A percentile compares a stretch with the other conserved stretches of the same genome.
These are phyloP conservation scores for Microthyrium microscopicum DNA, from an alignment of 2,329 filamentous ascomycete genomes.

Conservation along the genomic window DNA sequence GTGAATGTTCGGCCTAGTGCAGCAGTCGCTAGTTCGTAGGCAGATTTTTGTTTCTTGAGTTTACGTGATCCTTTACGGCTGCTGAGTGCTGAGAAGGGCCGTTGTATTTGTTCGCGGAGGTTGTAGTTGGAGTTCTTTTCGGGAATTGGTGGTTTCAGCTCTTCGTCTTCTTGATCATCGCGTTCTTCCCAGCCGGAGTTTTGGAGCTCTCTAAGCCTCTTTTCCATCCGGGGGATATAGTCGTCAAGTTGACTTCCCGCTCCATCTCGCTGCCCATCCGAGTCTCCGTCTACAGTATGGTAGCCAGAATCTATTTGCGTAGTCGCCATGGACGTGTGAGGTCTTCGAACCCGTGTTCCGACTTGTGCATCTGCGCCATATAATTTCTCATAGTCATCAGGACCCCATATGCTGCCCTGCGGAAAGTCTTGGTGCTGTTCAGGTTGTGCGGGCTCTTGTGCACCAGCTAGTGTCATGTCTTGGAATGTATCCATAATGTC, in stretches of 20 bases:
- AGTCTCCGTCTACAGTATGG: constrained; percentile 35
- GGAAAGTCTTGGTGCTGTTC: constrained; percentile 34
- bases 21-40: constrained; percentile 57
- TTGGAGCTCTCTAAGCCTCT: constrained; percentile 41
- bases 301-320: constrained; percentile 25
- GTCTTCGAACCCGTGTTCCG: constrained; percentile 21
- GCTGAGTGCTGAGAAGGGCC: constrained; percentile 6
- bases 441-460: constrained; percentile 18
- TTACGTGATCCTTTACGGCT: constrained; percentile 7
- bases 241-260: constrained; percentile 48
- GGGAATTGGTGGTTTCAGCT: constrained; percentile 1
- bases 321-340: constrained; percentile 61
- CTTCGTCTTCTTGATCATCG: constrained; percentile 6
- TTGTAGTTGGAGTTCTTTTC: constrained; percentile 23
- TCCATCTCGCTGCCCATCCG: constrained; percentile 32
- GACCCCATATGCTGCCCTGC: constrained; percentile 82
- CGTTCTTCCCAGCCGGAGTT: too few species aligned
- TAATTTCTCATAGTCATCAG: constrained; percentile 59
- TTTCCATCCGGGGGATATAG: constrained; percentile 88
- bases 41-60: constrained; percentile 51
- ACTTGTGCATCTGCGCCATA: constrained; percentile 24
- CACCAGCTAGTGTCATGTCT: constrained; percentile 52
- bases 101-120: constrained; percentile 43
- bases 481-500: constrained; percentile 92
- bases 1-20: constrained; percentile 67